Evolutionary conservation across 129 eudicot species (phyloP), one percentile per base, ranked within the genome.

Genomic region (Silybum marianum): DNA sequence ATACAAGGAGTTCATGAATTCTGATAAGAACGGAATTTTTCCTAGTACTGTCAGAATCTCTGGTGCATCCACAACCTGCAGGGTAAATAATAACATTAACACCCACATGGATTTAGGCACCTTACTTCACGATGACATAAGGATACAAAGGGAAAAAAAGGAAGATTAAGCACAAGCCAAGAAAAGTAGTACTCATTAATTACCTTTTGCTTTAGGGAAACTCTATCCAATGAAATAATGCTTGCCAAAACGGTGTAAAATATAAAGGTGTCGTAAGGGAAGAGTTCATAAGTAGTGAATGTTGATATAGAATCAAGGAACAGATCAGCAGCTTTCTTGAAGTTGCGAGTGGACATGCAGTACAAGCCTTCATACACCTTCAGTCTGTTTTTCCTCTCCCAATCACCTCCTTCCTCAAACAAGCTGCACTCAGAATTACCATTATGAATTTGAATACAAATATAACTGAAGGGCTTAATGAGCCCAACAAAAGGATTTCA

Each of bases 341-440:
- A 95, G 87, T 95, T 87, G 74, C 98, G 95, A 34, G 98, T 91
- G 23, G 99, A 87, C 99, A 95, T 89, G 91, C 95, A 95, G 74
- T 83, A 92, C 86, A 95, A 81, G 60, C 99, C 99, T 85, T 95
- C 99, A 76, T 95, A 95, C 69, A 95, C 97, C 88, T 95, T 95
- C 86, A 95, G 82, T 36, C 99, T 90, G 76, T 95, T 95, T 88
- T 95, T 95, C 77, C 99, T 95, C 81, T 95, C 99, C 99, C 99
- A 95, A 74, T 95, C 98, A 82, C 98, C 99, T 38, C 99, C 99
- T 87, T 95, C 98, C 76, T 95, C 98, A 83, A 95, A 95, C 86
- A 95, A 86, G 16, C 99, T 95, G 90, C 24, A 25, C 84, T 26
- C 32, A 62, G 44, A 73, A 42, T 51, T 13, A 63, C 23, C 54